Percentiles rank a stretch among this genome's conserved stretches.
Conservation (phyloP, 768 basidiomycete species). For the Lactarius hengduanensis region DNA sequence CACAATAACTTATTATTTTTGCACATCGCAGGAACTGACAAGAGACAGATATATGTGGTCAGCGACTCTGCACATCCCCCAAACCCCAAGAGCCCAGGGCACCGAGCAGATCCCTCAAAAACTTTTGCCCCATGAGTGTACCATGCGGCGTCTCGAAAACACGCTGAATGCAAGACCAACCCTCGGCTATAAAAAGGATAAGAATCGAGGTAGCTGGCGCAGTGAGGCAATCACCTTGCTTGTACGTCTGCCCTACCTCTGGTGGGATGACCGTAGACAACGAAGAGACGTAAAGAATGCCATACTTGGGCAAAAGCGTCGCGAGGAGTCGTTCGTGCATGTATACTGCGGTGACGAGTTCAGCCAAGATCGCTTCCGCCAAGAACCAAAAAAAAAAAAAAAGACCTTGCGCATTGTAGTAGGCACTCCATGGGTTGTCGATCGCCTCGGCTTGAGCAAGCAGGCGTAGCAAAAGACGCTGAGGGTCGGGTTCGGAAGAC, state of each 20-base stretch:
- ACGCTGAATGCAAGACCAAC: constrained; percentile 16
- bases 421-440: constrained; percentile 23
- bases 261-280: constrained; percentile 2
- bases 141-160: constrained; percentile 23
- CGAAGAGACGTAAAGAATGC: constrained; percentile 16
- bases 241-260: background rate
- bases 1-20: constrained; percentile 15
- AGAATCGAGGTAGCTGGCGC: background rate
- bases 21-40: background rate
- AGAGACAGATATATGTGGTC: background rate
- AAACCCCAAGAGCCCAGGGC: constrained; percentile 9
- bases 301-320: constrained; percentile 17
- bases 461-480: constrained; percentile 9
- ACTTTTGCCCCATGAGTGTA: constrained; percentile 10
- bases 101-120: constrained; percentile 6
- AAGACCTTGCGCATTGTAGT: constrained; percentile 28
- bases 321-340: constrained; percentile 27
- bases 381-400: background rate
- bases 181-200: background rate
- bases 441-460: constrained; percentile 16
- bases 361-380: background rate
- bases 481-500: background rate
- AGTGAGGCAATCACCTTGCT: constrained; percentile 4
- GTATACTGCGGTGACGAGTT: constrained; percentile 8
- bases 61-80: background rate